Percentiles rank a stretch among this genome's conserved stretches.
These are phyloP conservation scores for Lactarius indigo DNA, from an alignment of 768 basidiomycete species.

Conservation along the genomic window DNA sequence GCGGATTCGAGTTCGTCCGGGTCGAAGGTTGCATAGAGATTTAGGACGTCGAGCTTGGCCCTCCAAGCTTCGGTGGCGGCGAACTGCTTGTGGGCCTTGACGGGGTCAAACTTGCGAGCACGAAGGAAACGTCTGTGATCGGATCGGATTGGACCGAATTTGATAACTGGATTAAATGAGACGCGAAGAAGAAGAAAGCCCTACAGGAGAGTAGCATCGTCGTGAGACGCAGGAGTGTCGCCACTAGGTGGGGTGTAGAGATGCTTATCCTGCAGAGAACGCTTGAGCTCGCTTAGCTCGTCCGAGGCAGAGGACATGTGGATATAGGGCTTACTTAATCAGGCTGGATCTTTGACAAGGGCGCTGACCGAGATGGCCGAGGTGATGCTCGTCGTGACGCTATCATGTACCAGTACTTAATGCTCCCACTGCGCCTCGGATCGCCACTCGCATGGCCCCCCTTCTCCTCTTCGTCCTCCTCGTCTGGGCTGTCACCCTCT, in stretches of 20 bases:
- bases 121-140: constrained; percentile 69
- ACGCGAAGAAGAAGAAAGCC: constrained; percentile 27
- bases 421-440: neutral
- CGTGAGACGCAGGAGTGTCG: constrained; percentile 44
- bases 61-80: constrained; percentile 67
- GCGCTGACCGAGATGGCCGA: constrained; percentile 1
- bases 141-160: neutral
- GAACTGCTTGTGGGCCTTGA: constrained; percentile 69
- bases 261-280: neutral
- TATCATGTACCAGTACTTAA: neutral
- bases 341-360: neutral
- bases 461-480: constrained; percentile 14
- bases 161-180: neutral
- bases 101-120: constrained; percentile 65
- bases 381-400: neutral
- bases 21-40: constrained; percentile 59
- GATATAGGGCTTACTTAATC: neutral
- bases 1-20: constrained; percentile 55
- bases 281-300: neutral
- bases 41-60: constrained; percentile 53
- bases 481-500: constrained; percentile 23
- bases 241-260: constrained; percentile 27
- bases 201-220: constrained; percentile 66
- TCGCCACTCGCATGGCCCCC: neutral
- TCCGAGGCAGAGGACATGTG: neutral